Evolutionary conservation across 1,284 basidiomycete species (phyloP), one percentile per base, ranked within the genome.

Genomic region (Inonotus hispidus): DNA sequence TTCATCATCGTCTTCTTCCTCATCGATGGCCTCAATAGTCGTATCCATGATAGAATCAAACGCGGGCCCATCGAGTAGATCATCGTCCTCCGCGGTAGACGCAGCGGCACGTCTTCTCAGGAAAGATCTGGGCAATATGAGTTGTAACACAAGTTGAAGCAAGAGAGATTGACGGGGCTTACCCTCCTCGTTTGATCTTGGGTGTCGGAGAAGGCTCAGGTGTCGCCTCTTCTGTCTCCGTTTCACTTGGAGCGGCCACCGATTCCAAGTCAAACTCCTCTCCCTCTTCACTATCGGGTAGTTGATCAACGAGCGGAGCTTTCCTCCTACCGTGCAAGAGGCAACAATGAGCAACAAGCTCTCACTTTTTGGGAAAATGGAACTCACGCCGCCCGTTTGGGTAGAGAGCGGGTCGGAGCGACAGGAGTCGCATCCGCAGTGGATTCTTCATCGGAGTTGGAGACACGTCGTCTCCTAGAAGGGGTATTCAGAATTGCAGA

Each of bases 271-370:
- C 62, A 7, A 64, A 66, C 35, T 64, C 64, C n/a, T 77, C 72
- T 1, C 75, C 73, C 4, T 77, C 75, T 14, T 78, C 80, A 5
- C 60, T 62, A 25, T 59, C 53, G 2, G 50, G 46, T 1, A 47
- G 7, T 19, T 41, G 14, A 27, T 56, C 58, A 37, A 63, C 35
- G 3, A 52, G 23, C 2, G 56, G 46, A 14, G 61, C 61, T 27
- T 55, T 62, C 57, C 53, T 62, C 38, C 61, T 62, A 38, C 47
- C n/a, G 8, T n/a, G 10, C 7, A 13, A 19, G 41, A 52, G 4
- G 21, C 8, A 7, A 23, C 54, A 19, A 49, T 27, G 27, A 14
- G 16, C 10, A 37, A 21, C 5, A 25, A 27, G 25, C 21, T 43
- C 2, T n/a, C 7, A 19, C 8, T 46, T 11, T 46, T 19, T 16